Conservation (phyloP, 2,329 filamentous ascomycete genomes). For the Colletotrichum costaricense region DNA sequence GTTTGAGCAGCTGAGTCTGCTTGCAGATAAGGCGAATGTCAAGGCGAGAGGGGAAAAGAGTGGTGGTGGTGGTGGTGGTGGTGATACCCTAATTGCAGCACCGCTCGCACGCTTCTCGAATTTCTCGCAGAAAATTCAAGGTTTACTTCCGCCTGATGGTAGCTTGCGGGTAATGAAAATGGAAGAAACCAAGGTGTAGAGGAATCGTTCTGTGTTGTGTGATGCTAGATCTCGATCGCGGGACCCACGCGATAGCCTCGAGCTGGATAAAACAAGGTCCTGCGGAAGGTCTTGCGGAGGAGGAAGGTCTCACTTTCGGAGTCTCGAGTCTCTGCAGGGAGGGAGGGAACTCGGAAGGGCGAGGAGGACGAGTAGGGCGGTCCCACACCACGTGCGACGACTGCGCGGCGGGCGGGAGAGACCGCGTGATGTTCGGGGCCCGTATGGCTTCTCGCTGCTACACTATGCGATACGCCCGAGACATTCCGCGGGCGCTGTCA, state of each 20-base stretch:
- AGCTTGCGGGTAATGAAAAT: no score
- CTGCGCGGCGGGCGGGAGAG: not conserved
- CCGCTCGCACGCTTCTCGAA: not conserved
- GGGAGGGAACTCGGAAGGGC: not conserved
- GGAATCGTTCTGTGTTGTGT: not conserved
- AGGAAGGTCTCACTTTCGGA: no score
- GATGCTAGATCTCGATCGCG: conserved; percentile 21
- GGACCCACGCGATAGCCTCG: conserved; percentile 20
- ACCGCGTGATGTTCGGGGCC: conserved; percentile 14
- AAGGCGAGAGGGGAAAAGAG: not conserved
- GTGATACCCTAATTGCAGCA: no score
- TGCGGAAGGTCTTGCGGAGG: not conserved
- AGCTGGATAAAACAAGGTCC: not conserved
- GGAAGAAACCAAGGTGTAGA: no score
- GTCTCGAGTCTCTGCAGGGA: no score
- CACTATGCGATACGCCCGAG: not conserved
- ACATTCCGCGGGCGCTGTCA: not conserved
- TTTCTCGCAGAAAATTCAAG: no score
- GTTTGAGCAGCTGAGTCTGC: not conserved
- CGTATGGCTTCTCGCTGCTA: not conserved
- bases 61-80: not conserved
- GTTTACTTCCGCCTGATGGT: no score
- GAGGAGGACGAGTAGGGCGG: not conserved
- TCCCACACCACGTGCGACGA: conserved; percentile 4
- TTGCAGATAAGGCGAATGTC: not conserved